phyloP scores from a whole-genome alignment of 768 basidiomycete genomes.

The Suillus americanus region DNA sequence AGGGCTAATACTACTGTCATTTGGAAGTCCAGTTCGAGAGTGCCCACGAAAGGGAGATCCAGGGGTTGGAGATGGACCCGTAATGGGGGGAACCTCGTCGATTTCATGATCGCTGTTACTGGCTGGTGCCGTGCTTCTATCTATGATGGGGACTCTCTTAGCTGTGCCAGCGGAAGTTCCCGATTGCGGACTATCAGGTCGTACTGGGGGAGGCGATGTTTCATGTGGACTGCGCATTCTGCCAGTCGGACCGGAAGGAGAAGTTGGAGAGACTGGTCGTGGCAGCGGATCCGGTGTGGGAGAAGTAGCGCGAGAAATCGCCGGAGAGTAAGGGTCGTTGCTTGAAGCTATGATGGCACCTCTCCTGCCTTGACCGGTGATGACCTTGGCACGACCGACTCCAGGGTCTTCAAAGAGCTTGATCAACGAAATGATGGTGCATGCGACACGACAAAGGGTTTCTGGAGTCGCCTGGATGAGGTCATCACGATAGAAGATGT shows the following conservation, averaged over 20 bases:
- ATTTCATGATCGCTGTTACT: slow-evolving; percentile 28
- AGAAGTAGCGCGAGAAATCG: slow-evolving; percentile 44
- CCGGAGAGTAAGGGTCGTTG: slow-evolving; percentile 36
- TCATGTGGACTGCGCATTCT: slow-evolving; percentile 54
- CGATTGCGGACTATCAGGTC: slow-evolving; percentile 58
- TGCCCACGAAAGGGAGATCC: slow-evolving; percentile 55
- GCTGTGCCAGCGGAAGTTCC: slow-evolving; percentile 35
- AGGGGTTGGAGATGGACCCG: slow-evolving; percentile 36
- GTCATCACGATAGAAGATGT: slow-evolving; percentile 69
- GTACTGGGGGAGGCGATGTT: slow-evolving; percentile 47
- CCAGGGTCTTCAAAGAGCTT: slow-evolving; percentile 56
- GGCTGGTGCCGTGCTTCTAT: slow-evolving; percentile 12
- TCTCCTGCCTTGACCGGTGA: slow-evolving; percentile 41
- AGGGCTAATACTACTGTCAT: slow-evolving; percentile 10
- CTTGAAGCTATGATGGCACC: slow-evolving; percentile 26
- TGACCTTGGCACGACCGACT: slow-evolving; percentile 45
- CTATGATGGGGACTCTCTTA: slow-evolving; percentile 21
- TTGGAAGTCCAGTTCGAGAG: slow-evolving; percentile 19
- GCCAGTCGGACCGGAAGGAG: slow-evolving; percentile 28
- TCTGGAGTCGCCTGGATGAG: slow-evolving; percentile 61
- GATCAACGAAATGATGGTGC: slow-evolving; percentile 68
- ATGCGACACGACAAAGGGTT: slow-evolving; percentile 68
- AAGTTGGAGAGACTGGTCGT: slow-evolving; percentile 39
- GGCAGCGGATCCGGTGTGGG: slow-evolving; percentile 61
- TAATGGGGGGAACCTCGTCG: slow-evolving; percentile 40